Base-by-base conservation (phyloP, 2,329 filamentous ascomycete genomes). In the Nectriaceae sp. region DNA sequence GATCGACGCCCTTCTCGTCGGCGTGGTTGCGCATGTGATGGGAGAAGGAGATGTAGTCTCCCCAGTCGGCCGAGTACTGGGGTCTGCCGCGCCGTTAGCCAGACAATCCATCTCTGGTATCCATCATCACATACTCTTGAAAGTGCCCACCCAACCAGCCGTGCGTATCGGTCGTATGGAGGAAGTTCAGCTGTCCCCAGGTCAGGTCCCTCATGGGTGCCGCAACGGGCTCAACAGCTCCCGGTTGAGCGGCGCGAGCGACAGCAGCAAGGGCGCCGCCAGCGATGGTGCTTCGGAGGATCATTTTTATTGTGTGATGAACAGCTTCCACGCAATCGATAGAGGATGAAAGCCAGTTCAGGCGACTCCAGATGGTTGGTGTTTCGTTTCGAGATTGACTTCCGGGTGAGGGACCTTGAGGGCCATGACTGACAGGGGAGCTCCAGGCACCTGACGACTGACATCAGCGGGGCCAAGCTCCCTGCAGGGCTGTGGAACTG, bases 121-220 rank as follows among this genome's bases (percentile, higher is more conserved):
- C 6, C 8, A 16, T n/a, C n/a, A 11, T 11, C 2, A 63, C 79
- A 64, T 75, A 90, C 86, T 99, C 94, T 74, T 92, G 87, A 4
- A 97, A 73, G 75, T 99, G 94, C 1, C 94, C 94, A 10, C 84
- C 90, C 65, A 95, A 86, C 94, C 94, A 99, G 61, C 94, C 93
- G 72, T 97, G 94, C 4, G 89, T 94, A 67, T 97, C 89, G 35
- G 94, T 97, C 1, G 94, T 97, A 65, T 96, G 92, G n/a, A 99
- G 73, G 69, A 96, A 95, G 76, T 97, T 97, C 64, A 97, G 79
- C 67, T 96, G 87, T n/a, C 89, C 92, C 90, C 92, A 97, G 61
- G 84, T 81, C 45, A 99, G 78, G 58, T 90, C 81, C 62, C 93
- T 86, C 71, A 97, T 82, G 39, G 91, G 92, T 46, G 88, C 90